Conservation (phyloP, 495 filamentous ascomycete genomes). For the Lepraria neglecta region DNA sequence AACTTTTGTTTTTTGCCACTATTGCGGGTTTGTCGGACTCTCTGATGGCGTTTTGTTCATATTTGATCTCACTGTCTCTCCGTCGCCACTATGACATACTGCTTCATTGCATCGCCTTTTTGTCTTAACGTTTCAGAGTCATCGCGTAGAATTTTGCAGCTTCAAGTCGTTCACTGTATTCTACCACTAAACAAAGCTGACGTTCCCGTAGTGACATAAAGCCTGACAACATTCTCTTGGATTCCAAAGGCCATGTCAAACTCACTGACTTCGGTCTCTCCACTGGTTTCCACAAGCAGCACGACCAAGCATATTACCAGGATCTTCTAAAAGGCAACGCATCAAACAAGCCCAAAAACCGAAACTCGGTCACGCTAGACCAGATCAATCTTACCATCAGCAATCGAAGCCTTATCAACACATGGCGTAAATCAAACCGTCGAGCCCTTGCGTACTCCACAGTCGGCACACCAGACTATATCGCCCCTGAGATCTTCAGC, state of each 20-base stretch:
- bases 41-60: neutral
- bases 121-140: neutral
- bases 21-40: neutral
- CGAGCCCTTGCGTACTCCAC: constrained; percentile 95
- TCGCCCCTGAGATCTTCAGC: constrained; percentile 96
- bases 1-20: neutral
- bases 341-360: constrained; percentile 63
- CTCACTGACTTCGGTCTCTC: constrained; percentile 97
- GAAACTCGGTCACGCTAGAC: constrained; percentile 84
- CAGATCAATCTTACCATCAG: constrained; percentile 98
- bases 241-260: constrained; percentile 94
- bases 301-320: constrained; percentile 97
- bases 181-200: neutral
- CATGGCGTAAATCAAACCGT: constrained; percentile 85
- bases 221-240: constrained; percentile 95
- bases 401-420: constrained; percentile 89
- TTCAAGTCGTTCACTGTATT: neutral
- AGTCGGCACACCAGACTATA: constrained; percentile 97
- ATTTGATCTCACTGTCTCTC: too few relatives aligned
- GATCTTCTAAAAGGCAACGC: constrained; percentile 77
- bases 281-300: constrained; percentile 94
- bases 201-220: constrained; percentile 77
- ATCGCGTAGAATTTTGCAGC: neutral
- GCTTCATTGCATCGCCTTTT: too few relatives aligned
- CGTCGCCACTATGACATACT: too few relatives aligned